phyloP scores from a whole-genome alignment of 352 stramenopile species.

The Globisporangium camurandrum region DNA sequence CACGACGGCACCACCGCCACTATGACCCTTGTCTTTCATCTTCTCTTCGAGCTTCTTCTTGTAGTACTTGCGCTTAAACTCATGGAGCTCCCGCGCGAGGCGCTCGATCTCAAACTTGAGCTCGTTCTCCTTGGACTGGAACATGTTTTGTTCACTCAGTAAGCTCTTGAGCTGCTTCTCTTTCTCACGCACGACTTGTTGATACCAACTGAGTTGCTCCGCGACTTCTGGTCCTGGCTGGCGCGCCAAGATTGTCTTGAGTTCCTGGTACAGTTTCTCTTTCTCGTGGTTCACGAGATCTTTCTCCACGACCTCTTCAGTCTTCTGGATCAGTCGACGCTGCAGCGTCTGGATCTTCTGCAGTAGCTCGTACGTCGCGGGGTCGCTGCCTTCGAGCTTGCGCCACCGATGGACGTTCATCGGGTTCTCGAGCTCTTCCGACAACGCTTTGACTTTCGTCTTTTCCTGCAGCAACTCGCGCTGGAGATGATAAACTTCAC shows the following conservation, averaged over 20 bases:
- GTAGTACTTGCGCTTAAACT: conserved; percentile 96
- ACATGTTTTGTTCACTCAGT: conserved; percentile 97
- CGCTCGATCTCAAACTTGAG: conserved; percentile 95
- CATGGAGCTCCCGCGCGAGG: conserved; percentile 86
- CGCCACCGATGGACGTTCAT: conserved; percentile 97
- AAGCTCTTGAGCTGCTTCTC: conserved; percentile 96
- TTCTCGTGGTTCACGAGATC: conserved; percentile 94
- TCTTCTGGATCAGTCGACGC: conserved; percentile 93
- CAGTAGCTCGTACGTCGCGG: conserved; percentile 92
- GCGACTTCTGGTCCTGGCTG: conserved; percentile 93
- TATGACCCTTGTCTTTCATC: conserved; percentile 62
- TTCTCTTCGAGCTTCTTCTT: conserved; percentile 88
- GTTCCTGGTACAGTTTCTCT: conserved; percentile 92
- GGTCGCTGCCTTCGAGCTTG: conserved; percentile 95
- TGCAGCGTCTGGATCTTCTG: conserved; percentile 96
- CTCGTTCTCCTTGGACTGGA: conserved; percentile 90
- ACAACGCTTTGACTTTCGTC: conserved; percentile 94
- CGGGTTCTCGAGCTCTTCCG: conserved; percentile 94
- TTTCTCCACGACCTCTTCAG: conserved; percentile 93
- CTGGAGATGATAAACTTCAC: conserved; percentile 86
- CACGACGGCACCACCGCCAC: conserved; percentile 23
- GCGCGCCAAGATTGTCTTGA: conserved; percentile 90
- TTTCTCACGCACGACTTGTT: conserved; percentile 94
- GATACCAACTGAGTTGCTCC: conserved; percentile 93
- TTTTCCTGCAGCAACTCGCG: conserved; percentile 92